Evolutionary conservation across 116 monocot species (phyloP), one percentile per base, ranked within the genome.

Genomic region (Papilionanthe hybrid): DNA sequence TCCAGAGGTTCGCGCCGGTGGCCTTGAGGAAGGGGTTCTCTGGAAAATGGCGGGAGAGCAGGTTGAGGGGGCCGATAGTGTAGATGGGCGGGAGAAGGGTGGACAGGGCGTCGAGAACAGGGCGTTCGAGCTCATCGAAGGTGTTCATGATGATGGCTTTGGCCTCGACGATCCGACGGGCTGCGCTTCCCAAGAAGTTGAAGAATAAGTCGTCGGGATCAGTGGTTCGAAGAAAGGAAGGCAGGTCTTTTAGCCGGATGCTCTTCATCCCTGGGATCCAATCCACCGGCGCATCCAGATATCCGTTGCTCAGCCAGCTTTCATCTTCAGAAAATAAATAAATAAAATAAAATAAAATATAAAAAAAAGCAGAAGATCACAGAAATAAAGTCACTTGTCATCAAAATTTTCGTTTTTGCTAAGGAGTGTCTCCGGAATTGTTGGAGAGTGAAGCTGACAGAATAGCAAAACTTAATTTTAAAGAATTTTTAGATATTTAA

Each of bases 181-280:
- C 22, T 50, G 68, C 49, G n/a, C 25, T 29, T 48, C 45, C 41
- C 55, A 42, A 17, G 47, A 18, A 82, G 55, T 82, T 82, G 44
- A 82, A 75, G 63, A 77, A 20, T 10, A 77, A 10, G 8, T 82
- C 82, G 50, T 77, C 50, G 29, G 68, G 69, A 55, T 82, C 69
- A 0, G 82, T 82, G 49, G 82, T 82, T 41, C 55, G 68, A 12
- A 82, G 4, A 13, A 77, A 82, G 29, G 30, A 77, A 7, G 82
- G 82, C 17, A 82, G 28, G 30, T 82, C 67, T 42, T 55, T 77
- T 2, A 82, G 23, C 32, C 82, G 30, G 22, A 82, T 77, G 37
- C 71, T 77, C 20, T 49, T 69, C 82, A 77, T 77, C 29, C 77
- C 71, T 9, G 82, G 77, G 32, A 82, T 77, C 77, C 82, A 82